A percentile compares a stretch with the other conserved stretches of the same genome.
Evolutionary conservation across 2,329 filamentous ascomycete genomes (phyloP).

Genomic region (Monosporascus sp.): DNA sequence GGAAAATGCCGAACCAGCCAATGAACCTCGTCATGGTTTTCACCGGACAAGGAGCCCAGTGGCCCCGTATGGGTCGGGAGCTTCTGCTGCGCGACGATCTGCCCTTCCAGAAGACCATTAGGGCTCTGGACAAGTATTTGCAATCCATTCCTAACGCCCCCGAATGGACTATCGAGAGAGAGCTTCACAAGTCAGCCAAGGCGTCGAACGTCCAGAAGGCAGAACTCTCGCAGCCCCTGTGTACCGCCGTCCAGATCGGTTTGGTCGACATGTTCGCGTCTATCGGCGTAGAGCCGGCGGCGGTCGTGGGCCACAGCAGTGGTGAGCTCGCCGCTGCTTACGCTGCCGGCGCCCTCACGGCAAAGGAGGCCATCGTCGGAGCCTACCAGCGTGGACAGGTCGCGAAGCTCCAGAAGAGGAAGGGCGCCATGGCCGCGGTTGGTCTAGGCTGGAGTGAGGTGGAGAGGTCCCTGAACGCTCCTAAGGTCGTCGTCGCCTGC

Average conservation of each 20-base stretch:
- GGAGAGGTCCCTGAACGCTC: conserved; percentile 8
- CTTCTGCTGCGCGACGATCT: conserved; percentile 8
- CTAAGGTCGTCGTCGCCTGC: conserved; percentile 15
- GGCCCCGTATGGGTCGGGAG: conserved; percentile 24
- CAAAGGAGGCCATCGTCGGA: conserved; percentile 30
- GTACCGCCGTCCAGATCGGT: conserved; percentile 29
- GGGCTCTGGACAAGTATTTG: not conserved
- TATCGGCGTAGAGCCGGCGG: conserved; percentile 11
- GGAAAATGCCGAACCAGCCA: not conserved
- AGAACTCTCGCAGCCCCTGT: conserved; percentile 24
- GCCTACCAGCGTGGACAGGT: conserved; percentile 35
- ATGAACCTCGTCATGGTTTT: not conserved
- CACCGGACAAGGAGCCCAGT: conserved; percentile 30
- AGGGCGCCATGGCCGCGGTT: conserved; percentile 29
- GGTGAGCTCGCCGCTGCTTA: conserved; percentile 36
- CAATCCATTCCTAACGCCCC: not conserved
- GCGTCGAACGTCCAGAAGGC: conserved; percentile 5
- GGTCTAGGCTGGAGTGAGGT: conserved; percentile 20
- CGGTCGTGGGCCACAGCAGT: conserved; percentile 35
- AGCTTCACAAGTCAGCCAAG: conserved; percentile 1
- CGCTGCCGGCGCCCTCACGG: conserved; percentile 24
- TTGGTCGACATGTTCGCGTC: conserved; percentile 21
- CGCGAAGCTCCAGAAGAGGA: conserved; percentile 11
- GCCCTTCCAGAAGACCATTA: conserved; percentile 1
- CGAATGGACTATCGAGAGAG: conserved; percentile 1